Evolutionary conservation across 805 yeast genomes (phyloP).

Genomic region (Cyberlindnera petersonii): DNA sequence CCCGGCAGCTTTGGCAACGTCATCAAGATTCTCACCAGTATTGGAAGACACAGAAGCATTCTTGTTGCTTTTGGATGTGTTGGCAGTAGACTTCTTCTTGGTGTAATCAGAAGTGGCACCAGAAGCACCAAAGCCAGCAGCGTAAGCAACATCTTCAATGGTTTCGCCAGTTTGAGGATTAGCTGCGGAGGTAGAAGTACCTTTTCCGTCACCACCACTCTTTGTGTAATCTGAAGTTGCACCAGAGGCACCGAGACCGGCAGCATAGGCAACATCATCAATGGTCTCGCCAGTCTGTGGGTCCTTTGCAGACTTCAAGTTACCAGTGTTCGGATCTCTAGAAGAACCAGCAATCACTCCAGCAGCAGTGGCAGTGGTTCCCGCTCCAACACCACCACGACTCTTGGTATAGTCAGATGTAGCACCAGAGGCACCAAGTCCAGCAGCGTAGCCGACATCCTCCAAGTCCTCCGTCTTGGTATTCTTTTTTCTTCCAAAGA

Average conservation of each 20-base stretch:
- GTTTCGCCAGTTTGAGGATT: too few relatives aligned
- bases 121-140: slow-evolving; percentile 10
- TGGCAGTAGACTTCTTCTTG: background rate
- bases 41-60: slow-evolving; percentile 4
- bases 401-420: slow-evolving; percentile 9
- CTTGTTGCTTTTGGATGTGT: too few relatives aligned
- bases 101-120: slow-evolving; percentile 7
- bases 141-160: background rate
- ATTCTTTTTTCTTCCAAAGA: slow-evolving; percentile 16
- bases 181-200: too few relatives aligned
- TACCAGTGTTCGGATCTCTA: slow-evolving; percentile 5
- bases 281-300: slow-evolving; percentile 4
- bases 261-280: slow-evolving; percentile 12
- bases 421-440: slow-evolving; percentile 16
- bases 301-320: background rate
- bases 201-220: background rate
- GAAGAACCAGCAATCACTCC: slow-evolving; percentile 8
- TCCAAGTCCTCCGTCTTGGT: slow-evolving; percentile 9
- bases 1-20: slow-evolving; percentile 2
- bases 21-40: slow-evolving; percentile 2
- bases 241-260: slow-evolving; percentile 16
- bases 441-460: slow-evolving; percentile 16
- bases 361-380: slow-evolving; percentile 1
- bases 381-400: slow-evolving; percentile 1
- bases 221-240: slow-evolving; percentile 7